Base-by-base conservation (phyloP, 177 flowering plant species). In the Vitis hybrid region DNA sequence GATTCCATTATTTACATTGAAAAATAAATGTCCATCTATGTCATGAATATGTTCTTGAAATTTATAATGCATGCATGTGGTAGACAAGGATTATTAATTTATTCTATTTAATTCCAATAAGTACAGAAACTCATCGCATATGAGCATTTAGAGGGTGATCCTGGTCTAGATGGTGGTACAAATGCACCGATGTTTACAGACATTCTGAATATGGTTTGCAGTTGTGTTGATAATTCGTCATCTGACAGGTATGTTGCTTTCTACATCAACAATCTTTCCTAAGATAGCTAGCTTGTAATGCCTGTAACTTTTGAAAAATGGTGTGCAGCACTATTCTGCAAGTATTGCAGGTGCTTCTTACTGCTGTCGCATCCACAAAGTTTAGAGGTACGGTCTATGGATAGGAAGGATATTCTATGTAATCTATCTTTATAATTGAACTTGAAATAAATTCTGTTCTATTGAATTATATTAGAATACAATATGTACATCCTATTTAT, bases 141-240 rank as follows among this genome's bases (percentile, higher is more conserved):
- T 83, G 97, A 96, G 76, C 98, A 96, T 85, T 80, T 96, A 69
- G 99, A 96, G 83, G 98, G 99, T 61, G 99, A 93, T 89, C 99
- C 99, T 75, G 99, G 99, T 77, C 71, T 93, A 64, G 98, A 90
- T 57, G 90, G 89, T 66, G 99, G 97, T 62, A 84, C 75, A 85
- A 93, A 87, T 85, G 85, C 76, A 20, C 74, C 86, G 22, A 76
- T 88, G 31, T 88, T 92, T 73, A 85, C 97, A 18, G 94, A 91
- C 69, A 83, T 93, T 76, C 87, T 96, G 67, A 93, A 80, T 78
- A 90, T 88, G 91, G 87, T 93, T 67, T 96, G 99, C 78, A 83
- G 84, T 50, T 96, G 89, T 78, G 82, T 92, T 77, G 97, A 91
- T 81, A 96, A 93, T 80, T 91, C 97, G 14, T 87, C 99, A 58